Conservation (phyloP, 805 yeast species). For the Ogataea degrootiae region DNA sequence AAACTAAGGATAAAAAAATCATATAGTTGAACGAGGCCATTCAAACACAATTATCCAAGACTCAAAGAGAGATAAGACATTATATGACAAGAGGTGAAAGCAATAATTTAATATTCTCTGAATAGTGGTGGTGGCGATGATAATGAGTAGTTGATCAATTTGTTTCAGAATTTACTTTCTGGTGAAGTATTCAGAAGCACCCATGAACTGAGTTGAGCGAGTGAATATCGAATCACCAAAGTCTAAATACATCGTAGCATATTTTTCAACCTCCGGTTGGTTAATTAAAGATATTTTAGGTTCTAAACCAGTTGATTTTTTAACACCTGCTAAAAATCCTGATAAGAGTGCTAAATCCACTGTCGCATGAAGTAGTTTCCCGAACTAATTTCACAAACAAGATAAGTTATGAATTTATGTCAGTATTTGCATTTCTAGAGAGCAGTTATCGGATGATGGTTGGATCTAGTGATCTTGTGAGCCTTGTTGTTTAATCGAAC, state of each 20-base stretch:
- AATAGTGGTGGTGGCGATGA: background rate
- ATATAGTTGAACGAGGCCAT: too few relatives aligned
- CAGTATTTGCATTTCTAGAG: background rate
- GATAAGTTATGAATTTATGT: background rate
- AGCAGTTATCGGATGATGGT: too few relatives aligned
- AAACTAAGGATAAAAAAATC: too few relatives aligned
- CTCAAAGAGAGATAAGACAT: too few relatives aligned
- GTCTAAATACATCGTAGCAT: constrained; percentile 63
- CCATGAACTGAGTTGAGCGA: constrained; percentile 61
- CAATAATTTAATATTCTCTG: background rate
- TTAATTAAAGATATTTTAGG: constrained; percentile 49
- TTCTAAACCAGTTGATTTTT: constrained; percentile 64
- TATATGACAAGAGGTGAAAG: background rate
- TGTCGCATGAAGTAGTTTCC: constrained; percentile 53
- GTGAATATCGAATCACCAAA: constrained; percentile 85
- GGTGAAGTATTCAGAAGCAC: constrained; percentile 68
- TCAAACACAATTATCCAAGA: too few relatives aligned
- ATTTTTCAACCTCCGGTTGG: constrained; percentile 42
- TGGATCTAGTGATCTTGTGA: too few relatives aligned
- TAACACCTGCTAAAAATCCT: constrained; percentile 67
- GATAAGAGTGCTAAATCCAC: constrained; percentile 60
- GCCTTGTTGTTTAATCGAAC: too few relatives aligned
- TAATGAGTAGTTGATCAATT: constrained; percentile 5
- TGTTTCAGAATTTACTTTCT: constrained; percentile 37
- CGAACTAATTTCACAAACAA: constrained; percentile 11